Conservation (phyloP, 495 filamentous ascomycete species). For the Aspergillus leporis region DNA sequence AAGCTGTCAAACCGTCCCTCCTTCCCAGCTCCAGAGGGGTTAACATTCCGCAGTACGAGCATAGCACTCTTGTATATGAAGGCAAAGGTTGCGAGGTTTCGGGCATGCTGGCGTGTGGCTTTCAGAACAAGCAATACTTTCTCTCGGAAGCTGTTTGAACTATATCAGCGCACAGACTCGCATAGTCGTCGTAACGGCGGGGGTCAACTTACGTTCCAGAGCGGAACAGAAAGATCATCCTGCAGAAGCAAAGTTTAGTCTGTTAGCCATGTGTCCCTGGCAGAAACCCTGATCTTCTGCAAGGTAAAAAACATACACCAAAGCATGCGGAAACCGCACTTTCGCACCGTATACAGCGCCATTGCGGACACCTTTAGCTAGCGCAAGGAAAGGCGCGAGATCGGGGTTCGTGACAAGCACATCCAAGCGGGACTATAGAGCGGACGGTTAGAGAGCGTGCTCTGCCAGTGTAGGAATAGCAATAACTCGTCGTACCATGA, state of each 20-base stretch:
- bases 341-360: constrained; percentile 96
- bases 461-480: not conserved
- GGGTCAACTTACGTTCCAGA: constrained; percentile 68
- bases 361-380: constrained; percentile 92
- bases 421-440: constrained; percentile 52
- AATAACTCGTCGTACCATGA: constrained; percentile 31
- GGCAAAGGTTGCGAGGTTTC: constrained; percentile 88
- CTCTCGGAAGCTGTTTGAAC: constrained; percentile 61
- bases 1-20: constrained; percentile 78
- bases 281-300: not conserved
- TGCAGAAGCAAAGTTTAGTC: constrained; percentile 28
- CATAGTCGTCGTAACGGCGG: constrained; percentile 3
- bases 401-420: constrained; percentile 75
- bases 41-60: constrained; percentile 65
- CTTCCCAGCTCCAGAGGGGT: constrained; percentile 59
- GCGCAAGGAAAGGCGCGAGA: constrained; percentile 76
- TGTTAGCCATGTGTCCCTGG: constrained; percentile 8
- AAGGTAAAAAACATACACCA: constrained; percentile 62
- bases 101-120: constrained; percentile 87
- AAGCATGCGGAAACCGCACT: constrained; percentile 96
- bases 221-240: constrained; percentile 94
- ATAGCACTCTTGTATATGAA: constrained; percentile 83
- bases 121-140: constrained; percentile 76
- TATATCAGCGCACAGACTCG: constrained; percentile 13
- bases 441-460: constrained; percentile 9